These are phyloP conservation scores for Mortierella sp. DNA, from an alignment of 371 early-diverging fungal genomes.

Conservation along the genomic window DNA sequence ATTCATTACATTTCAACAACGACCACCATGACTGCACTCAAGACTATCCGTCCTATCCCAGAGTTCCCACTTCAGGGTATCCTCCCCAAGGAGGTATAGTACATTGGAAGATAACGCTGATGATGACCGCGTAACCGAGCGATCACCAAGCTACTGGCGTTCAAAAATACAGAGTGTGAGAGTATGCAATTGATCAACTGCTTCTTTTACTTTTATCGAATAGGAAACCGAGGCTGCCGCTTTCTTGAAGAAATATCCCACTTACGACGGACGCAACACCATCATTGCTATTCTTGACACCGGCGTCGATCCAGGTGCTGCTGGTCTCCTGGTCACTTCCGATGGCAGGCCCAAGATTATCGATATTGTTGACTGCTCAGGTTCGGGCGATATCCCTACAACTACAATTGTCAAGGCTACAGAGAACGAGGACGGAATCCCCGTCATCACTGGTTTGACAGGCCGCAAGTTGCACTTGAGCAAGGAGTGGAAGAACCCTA, in stretches of 20 bases:
- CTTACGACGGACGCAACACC: conserved; percentile 91
- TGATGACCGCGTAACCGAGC: not conserved
- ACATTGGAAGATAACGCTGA: not conserved
- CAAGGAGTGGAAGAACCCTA: conserved; percentile 81
- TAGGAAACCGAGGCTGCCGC: conserved; percentile 88
- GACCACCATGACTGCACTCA: conserved; percentile 49
- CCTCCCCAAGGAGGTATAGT: conserved; percentile 72
- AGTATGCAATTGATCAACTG: not conserved
- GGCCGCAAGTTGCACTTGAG: conserved; percentile 83
- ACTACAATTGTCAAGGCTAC: conserved; percentile 70
- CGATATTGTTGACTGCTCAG: conserved; percentile 95
- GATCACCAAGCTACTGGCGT: not conserved
- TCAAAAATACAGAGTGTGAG: not conserved
- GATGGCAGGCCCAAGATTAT: conserved; percentile 92
- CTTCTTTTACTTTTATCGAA: not conserved
- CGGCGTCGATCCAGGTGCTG: conserved; percentile 94
- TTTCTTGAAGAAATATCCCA: conserved; percentile 85
- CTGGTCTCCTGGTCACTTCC: conserved; percentile 86
- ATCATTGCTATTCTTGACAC: conserved; percentile 94
- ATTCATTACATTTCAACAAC: conserved; percentile 3
- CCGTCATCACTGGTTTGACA: conserved; percentile 75
- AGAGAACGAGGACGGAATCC: conserved; percentile 59
- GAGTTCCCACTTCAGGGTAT: conserved; percentile 79
- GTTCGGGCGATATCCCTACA: conserved; percentile 82
- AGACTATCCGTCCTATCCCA: conserved; percentile 58